Percentiles rank a stretch among this genome's conserved stretches.
Conservation (phyloP, 2,329 filamentous ascomycete genomes). For the Podosphaera leucotricha region DNA sequence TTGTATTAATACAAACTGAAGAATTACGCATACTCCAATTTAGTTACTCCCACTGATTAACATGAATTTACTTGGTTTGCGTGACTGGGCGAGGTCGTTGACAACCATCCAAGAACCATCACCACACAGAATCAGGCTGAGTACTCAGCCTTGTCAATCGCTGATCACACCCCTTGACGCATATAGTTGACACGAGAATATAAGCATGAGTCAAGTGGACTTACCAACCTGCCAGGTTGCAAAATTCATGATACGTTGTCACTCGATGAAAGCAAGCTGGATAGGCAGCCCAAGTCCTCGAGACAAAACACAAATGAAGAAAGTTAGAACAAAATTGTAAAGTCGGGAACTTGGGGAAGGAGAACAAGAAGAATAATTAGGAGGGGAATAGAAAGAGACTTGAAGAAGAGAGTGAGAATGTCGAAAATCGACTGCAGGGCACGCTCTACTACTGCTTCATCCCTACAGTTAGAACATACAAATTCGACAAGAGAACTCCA, state of each 20-base stretch:
- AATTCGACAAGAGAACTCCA: conserved; percentile 37
- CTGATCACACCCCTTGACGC: background rate
- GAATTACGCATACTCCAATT: too few relatives aligned
- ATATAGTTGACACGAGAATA: background rate
- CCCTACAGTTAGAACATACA: conserved; percentile 28
- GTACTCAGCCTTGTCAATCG: background rate
- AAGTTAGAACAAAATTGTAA: conserved; percentile 3
- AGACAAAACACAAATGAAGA: conserved; percentile 9
- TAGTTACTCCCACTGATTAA: too few relatives aligned
- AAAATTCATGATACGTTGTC: background rate
- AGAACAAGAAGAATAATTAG: background rate
- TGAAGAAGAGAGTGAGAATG: conserved; percentile 21
- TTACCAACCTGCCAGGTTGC: background rate
- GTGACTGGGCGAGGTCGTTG: too few relatives aligned
- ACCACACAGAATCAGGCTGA: background rate
- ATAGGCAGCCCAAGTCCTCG: background rate
- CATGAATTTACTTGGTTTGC: too few relatives aligned
- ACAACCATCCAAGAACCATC: too few relatives aligned
- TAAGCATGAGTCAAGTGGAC: background rate
- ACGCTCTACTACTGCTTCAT: conserved; percentile 40
- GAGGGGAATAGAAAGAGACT: conserved; percentile 3
- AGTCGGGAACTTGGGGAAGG: conserved; percentile 5
- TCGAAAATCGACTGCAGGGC: conserved; percentile 30
- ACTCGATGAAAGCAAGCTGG: background rate
- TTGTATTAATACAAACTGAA: too few relatives aligned